Base-by-base conservation (phyloP, 1,284 basidiomycete genomes). In the Pseudozyma tsukubaensis region DNA sequence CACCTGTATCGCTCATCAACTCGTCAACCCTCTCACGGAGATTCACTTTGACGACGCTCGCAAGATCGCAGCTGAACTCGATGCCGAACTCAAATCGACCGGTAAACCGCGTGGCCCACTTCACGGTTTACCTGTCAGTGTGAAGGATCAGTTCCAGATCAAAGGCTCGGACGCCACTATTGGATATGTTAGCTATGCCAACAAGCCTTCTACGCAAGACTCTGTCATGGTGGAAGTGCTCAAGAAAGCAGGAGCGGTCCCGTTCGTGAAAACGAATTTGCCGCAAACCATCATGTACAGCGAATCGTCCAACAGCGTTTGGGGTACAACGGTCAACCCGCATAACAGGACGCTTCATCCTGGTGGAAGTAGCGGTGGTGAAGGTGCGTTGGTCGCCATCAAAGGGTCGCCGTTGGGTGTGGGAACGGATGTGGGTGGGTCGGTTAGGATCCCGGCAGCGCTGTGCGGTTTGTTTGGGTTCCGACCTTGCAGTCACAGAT, bases 1-100 rank as follows among this genome's bases (percentile, higher is more conserved):
- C 19, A 91, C 92, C 0, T 87, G 92, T 50, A 85, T 94, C 52
- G 92, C 93, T 0, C 92, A 94, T 64, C 93, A 94, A 81, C 84
- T 92, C 13, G 92, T 92, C 35, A 77, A 77, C 35, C 71, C 71
- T 19, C 45, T 77, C 18, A 91, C 90, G 4, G 91, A 91, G 71
- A 89, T 90, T 14, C 90, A 91, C 71, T 86, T 89, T 45, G 89
- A 90, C 0, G 87, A 88, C 24, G 91, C 89, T 0, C 84, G 91
- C 10, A 85, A 84, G 32, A 86, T 88, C 21, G 91, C 91, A 4
- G 85, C 82, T 43, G 86, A 88, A 50, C 65, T 76, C 1, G 91
- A 92, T 72, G 87, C 86, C 1, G 85, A 89, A 74, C 80, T 90
- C 21, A 86, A 86, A 50, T 80, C 78, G 50, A 88, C 86, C 0